Base-by-base conservation (phyloP, 1,284 basidiomycete species). In the Trichosporon sp. region DNA sequence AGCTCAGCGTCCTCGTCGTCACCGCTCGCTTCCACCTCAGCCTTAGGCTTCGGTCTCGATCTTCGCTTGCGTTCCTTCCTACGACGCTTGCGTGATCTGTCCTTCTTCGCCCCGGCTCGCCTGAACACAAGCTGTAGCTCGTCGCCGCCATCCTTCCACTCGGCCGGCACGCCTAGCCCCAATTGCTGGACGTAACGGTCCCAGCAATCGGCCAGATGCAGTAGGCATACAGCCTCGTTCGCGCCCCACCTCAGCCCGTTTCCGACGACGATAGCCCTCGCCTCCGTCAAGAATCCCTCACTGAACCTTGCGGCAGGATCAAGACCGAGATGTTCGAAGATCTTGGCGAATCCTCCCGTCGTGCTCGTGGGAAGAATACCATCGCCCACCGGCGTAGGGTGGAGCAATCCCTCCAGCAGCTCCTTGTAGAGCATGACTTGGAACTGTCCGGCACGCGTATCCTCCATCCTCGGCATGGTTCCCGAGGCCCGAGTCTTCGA, bases 361-460 rank as follows among this genome's bases (percentile, higher is more conserved):
- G 19, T 36, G 21, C 32, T 36, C 3, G 56, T 57, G 2, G 56
- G 56, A 14, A 57, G 56, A 10, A 57, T 23, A n/a, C 32, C 14
- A 16, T 23, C 32, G n/a, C 8, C 36, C 27, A 21, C n/a, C 10
- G 49, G 49, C 19, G 25, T 54, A 23, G 8, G 40, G 14, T 7
- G 58, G 23, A 3, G 68, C 36, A 14, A 70, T 14, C 16, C 78
- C 40, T 84, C 83, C 13, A 93, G 81, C 52, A 94, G 84, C 58
- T 87, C 87, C 72, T 88, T 86, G 77, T 94, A 94, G 31, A 92
- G 76, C 90, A 92, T 92, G 4, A 93, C 83, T 75, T 94, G 91
- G 19, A 91, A 79, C n/a, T 85, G 85, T 0, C 90, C 86, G 0
- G 86, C 79, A 14, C 85, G 73, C 0, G 86, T 84, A 72, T 92